A percentile compares a stretch with the other conserved stretches of the same genome.
These are phyloP conservation scores for Lepiota venenata DNA, from an alignment of 768 basidiomycete genomes.

Conservation along the genomic window DNA sequence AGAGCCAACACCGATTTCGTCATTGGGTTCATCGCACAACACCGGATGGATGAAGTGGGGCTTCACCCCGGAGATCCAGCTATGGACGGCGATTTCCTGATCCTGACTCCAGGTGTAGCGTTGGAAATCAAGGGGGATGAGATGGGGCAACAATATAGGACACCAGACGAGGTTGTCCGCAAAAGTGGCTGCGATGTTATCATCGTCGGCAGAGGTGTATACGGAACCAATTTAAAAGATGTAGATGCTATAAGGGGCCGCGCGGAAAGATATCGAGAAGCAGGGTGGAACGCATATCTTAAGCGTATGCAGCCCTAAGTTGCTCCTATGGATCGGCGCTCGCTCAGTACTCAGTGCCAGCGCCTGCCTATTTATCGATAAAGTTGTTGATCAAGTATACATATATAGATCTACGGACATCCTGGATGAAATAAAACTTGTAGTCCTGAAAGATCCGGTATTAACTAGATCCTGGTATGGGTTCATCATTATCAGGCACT, in stretches of 20 bases:
- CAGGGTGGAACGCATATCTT: constrained; percentile 91
- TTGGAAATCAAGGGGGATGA: constrained; percentile 74
- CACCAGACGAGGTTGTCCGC: constrained; percentile 78
- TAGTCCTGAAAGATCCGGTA: background rate
- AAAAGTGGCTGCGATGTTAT: constrained; percentile 91
- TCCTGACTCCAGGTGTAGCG: constrained; percentile 92
- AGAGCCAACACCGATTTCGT: constrained; percentile 81
- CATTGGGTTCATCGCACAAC: constrained; percentile 93
- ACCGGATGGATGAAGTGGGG: constrained; percentile 72
- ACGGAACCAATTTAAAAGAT: constrained; percentile 55
- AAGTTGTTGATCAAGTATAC: too few relatives aligned
- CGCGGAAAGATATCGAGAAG: constrained; percentile 80
- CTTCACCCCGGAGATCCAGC: constrained; percentile 26
- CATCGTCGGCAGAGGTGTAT: constrained; percentile 95
- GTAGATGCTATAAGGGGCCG: constrained; percentile 50
- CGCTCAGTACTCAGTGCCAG: too few relatives aligned
- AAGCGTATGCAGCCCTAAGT: constrained; percentile 36
- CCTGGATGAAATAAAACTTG: too few relatives aligned
- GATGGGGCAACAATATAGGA: constrained; percentile 95
- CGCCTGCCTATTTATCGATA: too few relatives aligned
- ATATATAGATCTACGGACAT: too few relatives aligned
- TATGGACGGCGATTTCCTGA: constrained; percentile 74
- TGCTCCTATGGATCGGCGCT: too few relatives aligned
- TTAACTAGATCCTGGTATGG: constrained; percentile 1
- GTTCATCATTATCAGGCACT: background rate